A percentile compares a stretch with the other conserved stretches of the same genome.
Evolutionary conservation across 2,329 filamentous ascomycete genomes (phyloP).

Genomic region (Curvularia verruculosa): DNA sequence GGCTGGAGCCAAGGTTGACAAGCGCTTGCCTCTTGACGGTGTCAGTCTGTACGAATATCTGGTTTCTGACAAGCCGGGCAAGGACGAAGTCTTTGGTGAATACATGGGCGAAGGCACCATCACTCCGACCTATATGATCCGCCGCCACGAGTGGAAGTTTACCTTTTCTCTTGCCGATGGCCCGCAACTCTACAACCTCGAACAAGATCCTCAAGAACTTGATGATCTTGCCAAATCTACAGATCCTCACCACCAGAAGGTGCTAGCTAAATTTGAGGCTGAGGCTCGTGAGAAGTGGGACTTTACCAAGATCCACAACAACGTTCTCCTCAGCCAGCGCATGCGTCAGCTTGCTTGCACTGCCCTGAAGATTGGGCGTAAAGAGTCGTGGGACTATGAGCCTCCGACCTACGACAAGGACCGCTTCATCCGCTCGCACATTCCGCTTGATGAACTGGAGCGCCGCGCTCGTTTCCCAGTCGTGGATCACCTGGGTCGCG

Average conservation of each 20-base stretch:
- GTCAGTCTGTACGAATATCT: conserved; percentile 64
- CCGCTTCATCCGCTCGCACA: conserved; percentile 80
- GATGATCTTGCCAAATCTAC: conserved; percentile 66
- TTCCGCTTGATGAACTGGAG: conserved; percentile 81
- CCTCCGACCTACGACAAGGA: conserved; percentile 71
- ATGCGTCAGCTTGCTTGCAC: conserved; percentile 79
- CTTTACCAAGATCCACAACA: conserved; percentile 74
- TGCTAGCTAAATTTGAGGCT: conserved; percentile 67
- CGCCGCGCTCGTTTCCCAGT: conserved; percentile 73
- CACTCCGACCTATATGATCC: conserved; percentile 91
- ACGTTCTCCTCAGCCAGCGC: conserved; percentile 79
- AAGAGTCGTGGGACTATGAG: conserved; percentile 83
- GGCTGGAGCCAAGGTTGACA: conserved; percentile 71
- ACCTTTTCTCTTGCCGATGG: conserved; percentile 83
- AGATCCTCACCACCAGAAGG: conserved; percentile 48
- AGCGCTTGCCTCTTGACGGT: conserved; percentile 83
- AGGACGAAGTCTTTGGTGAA: conserved; percentile 90
- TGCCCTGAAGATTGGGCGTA: conserved; percentile 72
- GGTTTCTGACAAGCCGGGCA: conserved; percentile 58
- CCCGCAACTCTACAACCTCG: conserved; percentile 82
- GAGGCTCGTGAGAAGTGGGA: conserved; percentile 82
- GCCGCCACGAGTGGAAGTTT: conserved; percentile 88
- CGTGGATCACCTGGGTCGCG: conserved; percentile 54
- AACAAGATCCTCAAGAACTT: conserved; percentile 76
- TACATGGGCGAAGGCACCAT: conserved; percentile 94